Evolutionary conservation across 805 yeast genomes (phyloP).

Genomic region (Kluyveromyces aestuarii): DNA sequence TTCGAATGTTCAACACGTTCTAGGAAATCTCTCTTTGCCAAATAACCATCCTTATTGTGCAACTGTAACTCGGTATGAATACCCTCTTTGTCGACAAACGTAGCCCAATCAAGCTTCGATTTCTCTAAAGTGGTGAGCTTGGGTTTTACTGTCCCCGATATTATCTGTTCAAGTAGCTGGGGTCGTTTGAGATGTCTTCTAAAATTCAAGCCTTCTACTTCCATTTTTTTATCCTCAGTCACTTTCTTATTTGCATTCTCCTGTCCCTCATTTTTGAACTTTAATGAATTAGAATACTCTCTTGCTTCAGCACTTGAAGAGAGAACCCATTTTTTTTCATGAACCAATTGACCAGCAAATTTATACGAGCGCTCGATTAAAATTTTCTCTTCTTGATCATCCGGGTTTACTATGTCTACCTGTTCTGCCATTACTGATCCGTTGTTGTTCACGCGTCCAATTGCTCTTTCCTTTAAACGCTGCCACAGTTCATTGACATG

Average conservation of each 20-base stretch:
- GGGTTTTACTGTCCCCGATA: constrained; percentile 57
- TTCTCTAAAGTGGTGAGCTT: constrained; percentile 89
- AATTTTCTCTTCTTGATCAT: constrained; percentile 39
- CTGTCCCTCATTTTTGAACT: constrained; percentile 24
- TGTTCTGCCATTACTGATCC: constrained; percentile 17
- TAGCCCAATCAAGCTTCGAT: constrained; percentile 90
- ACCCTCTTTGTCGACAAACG: constrained; percentile 80
- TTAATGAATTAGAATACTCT: constrained; percentile 59
- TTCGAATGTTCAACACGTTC: constrained; percentile 50
- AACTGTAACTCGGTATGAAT: constrained; percentile 72
- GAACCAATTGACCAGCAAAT: constrained; percentile 78
- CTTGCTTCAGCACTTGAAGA: constrained; percentile 77
- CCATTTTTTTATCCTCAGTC: background rate
- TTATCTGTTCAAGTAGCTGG: constrained; percentile 67
- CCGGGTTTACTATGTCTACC: constrained; percentile 4
- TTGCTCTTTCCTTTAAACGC: constrained; percentile 35
- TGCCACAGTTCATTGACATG: constrained; percentile 49
- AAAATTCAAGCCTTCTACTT: constrained; percentile 29
- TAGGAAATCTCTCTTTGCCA: constrained; percentile 87
- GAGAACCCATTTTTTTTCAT: constrained; percentile 73
- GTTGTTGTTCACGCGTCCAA: constrained; percentile 18
- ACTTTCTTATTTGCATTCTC: constrained; percentile 8
- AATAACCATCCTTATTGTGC: constrained; percentile 82
- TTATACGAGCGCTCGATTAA: constrained; percentile 70
- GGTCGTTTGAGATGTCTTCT: constrained; percentile 61